Conservation (phyloP, 306 rosid genomes). For the Quercus engelmannii region DNA sequence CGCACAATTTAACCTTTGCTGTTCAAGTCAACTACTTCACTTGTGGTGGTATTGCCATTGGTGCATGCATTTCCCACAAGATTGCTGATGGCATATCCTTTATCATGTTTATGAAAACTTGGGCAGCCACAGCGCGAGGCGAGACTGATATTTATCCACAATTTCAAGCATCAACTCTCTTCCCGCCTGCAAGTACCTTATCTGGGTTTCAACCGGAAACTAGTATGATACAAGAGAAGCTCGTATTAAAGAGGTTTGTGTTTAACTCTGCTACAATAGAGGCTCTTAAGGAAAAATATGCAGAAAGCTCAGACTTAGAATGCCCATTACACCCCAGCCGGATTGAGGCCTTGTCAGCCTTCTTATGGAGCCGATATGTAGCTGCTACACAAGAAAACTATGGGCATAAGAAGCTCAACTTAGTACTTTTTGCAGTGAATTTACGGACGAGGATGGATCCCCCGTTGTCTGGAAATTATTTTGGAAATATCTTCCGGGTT, state of each 20-base stretch:
- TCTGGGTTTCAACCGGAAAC: neutral
- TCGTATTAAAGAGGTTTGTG: conserved; percentile 11
- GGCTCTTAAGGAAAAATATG: neutral
- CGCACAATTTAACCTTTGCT: neutral
- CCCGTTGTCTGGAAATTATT: neutral
- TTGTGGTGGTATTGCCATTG: conserved; percentile 28
- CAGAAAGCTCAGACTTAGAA: neutral
- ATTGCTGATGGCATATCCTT: conserved; percentile 23
- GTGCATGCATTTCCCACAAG: conserved; percentile 29
- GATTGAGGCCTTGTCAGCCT: neutral
- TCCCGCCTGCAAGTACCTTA: neutral
- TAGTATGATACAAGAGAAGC: conserved; percentile 6
- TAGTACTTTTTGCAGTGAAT: conserved; percentile 11
- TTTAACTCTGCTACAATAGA: conserved; percentile 5
- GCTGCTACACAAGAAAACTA: neutral
- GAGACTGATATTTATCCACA: neutral
- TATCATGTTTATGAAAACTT: conserved; percentile 16
- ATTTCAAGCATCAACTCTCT: conserved; percentile 5
- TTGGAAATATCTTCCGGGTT: neutral
- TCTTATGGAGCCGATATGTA: conserved; percentile 9
- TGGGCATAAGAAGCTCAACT: neutral
- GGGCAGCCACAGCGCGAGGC: conserved; percentile 18
- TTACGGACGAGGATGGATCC: conserved; percentile 6
- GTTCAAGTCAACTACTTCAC: conserved; percentile 20
- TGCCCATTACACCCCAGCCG: neutral